Base-by-base conservation (phyloP, 257 asterid genomes). In the Nicotiana knightiana region DNA sequence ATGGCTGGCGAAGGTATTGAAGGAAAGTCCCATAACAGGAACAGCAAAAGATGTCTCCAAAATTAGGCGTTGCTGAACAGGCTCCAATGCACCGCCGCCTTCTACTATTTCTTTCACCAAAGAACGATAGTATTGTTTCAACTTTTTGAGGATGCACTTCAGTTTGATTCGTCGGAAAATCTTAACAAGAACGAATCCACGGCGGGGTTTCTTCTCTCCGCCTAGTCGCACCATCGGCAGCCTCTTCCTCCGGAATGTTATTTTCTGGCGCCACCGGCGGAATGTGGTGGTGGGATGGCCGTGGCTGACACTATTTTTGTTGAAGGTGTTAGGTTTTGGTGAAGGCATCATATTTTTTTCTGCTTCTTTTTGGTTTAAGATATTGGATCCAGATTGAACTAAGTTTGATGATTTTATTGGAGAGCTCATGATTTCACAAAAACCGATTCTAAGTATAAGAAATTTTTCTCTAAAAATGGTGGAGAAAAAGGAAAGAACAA, bases 1-100 rank as follows among this genome's bases (percentile, higher is more conserved):
- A 30, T 18, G 32, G 71, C 1, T 30, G 24, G 90, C 87, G 64
- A 82, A 81, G 9, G 78, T 63, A 46, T 62, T 83, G 65, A 92
- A 87, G 8, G 91, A 58, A 2, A 39, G 46, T 39, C 32, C 91
- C 97, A 93, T 86, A 3, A 91, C 96, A 0, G 98, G 97, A 67
- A 94, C 79, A 0, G 96, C 93, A 30, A 92, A 91, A 6, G 96
- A 93, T 13, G 93, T 85, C 71, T 93, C 97, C 54, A 91, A 59
- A 33, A 91, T 66, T 67, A 93, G 16, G 28, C 90, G 85, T 70
- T 92, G 97, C 3, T 90, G 96, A 82, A 85, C 86, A 0, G 95
- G 75, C 68, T 91, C 89, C 10, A 90, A 59, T 12, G 89, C 32
- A 12, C 84, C 77, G 28, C 89, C 81, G 11, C 91, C 93, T 28